These are phyloP conservation scores for Ophiostoma novo-ulmi DNA, from an alignment of 2,329 filamentous ascomycete genomes.

Conservation along the genomic window DNA sequence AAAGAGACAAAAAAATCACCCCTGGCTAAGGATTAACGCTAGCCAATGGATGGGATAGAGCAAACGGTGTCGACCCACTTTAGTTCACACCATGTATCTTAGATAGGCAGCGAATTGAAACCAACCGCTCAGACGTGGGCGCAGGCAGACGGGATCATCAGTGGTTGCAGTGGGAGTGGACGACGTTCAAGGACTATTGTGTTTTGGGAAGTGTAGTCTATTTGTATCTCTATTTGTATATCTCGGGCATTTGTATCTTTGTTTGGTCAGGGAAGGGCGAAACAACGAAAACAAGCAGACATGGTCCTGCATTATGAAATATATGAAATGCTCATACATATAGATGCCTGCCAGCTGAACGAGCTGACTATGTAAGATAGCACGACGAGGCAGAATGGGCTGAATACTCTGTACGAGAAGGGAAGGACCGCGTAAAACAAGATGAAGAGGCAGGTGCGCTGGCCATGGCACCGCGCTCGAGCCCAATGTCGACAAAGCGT, in stretches of 20 bases:
- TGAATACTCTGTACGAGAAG: neutral
- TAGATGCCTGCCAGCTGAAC: too few species aligned
- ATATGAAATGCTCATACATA: too few species aligned
- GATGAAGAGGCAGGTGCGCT: neutral
- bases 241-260: neutral
- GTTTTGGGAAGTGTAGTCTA: neutral
- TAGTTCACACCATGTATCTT: neutral
- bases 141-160: conserved; percentile 15
- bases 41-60: conserved; percentile 8
- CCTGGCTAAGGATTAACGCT: conserved; percentile 14
- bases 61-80: neutral
- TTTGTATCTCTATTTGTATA: neutral
- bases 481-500: neutral
- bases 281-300: neutral
- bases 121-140: conserved; percentile 15
- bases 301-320: too few species aligned
- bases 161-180: conserved; percentile 10
- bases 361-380: neutral
- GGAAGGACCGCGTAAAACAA: neutral
- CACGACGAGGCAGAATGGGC: neutral
- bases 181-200: neutral
- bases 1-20: conserved; percentile 15
- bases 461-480: neutral
- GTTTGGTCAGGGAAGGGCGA: neutral
- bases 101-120: conserved; percentile 18